A percentile compares a stretch with the other conserved stretches of the same genome.
Conservation (phyloP, 2,329 filamentous ascomycete genomes). For the Lasiodiplodia sp. region DNA sequence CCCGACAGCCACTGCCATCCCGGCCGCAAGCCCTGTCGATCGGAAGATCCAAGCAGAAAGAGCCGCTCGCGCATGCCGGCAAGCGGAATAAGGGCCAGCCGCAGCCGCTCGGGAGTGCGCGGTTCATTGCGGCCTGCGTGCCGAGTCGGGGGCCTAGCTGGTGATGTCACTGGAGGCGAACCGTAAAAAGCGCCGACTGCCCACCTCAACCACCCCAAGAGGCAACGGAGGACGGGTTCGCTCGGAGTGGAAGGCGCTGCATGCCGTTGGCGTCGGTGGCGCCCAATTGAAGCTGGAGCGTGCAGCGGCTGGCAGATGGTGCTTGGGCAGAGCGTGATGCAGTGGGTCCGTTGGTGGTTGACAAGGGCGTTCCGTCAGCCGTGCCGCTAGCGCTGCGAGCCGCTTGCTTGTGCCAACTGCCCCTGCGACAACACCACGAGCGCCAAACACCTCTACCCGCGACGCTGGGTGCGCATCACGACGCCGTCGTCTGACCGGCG, state of each 20-base stretch:
- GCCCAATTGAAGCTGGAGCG: conserved; percentile 14
- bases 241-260: conserved; percentile 1
- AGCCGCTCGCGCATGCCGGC: conserved; percentile 10
- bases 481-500: conserved; percentile 23
- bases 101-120: conserved; percentile 6
- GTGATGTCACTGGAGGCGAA: conserved; percentile 18
- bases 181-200: conserved; percentile 11
- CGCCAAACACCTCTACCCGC: conserved; percentile 9
- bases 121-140: conserved; percentile 2
- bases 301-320: conserved; percentile 15
- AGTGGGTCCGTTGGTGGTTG: neutral
- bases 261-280: neutral
- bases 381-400: conserved; percentile 26
- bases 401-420: conserved; percentile 10
- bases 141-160: conserved; percentile 12
- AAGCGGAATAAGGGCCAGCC: conserved; percentile 1
- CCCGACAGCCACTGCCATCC: conserved; percentile 1
- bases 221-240: neutral
- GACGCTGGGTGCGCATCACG: conserved; percentile 15
- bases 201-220: neutral
- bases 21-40: conserved; percentile 26
- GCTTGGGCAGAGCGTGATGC: neutral
- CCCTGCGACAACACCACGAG: neutral
- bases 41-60: conserved; percentile 27
- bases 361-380: conserved; percentile 21